Evolutionary conservation across 2,329 filamentous ascomycete genomes (phyloP), one percentile per base, ranked within the genome.

Genomic region (Talaromyces sp.): DNA sequence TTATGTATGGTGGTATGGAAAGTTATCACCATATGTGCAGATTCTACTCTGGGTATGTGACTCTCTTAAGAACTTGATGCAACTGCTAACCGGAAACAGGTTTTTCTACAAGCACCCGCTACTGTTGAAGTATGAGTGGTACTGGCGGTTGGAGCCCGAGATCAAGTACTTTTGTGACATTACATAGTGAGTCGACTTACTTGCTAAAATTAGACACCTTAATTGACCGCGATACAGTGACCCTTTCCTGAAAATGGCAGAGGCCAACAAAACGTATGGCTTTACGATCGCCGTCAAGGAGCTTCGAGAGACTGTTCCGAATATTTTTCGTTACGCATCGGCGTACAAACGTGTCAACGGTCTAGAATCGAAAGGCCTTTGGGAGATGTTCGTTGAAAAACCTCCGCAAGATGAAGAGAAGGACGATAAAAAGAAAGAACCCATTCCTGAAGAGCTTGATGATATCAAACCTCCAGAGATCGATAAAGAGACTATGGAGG

Each of bases 101-200:
- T 95, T 96, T 81, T 99, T 99, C 81, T 99, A 95, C 84, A 97
- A 97, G 78, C 95, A 99, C 76, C 90, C 93, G 69, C 86, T 98
- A 39, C 86, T 99, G 54, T 87, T 91, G 75, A 98, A 98, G 79
- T 99, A 98, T 80, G 93, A 98, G 76, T 99, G 95, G 95, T 99
- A 99, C 83, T 99, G 95, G 95, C 92, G 95, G 68, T 83, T 99
- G 72, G 95, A 99, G 84, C 95, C 95, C 69, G 95, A 99, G 80
- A 98, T 99, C 86, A 97, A 94, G 82, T 99, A 98, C 82, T 99
- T 99, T 82, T 99, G 95, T 79, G 95, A 99, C 76, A 98, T 99
- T 71, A 99, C 95, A 69, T 99, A 99, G 91, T 94, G 87, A 68
- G 87, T 76, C 50, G 16, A 37, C 5, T 19, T 45, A 4, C 13